These are phyloP conservation scores for Fragilaria crotonensis DNA, from an alignment of 108 stramenopile genomes.

Conservation along the genomic window DNA sequence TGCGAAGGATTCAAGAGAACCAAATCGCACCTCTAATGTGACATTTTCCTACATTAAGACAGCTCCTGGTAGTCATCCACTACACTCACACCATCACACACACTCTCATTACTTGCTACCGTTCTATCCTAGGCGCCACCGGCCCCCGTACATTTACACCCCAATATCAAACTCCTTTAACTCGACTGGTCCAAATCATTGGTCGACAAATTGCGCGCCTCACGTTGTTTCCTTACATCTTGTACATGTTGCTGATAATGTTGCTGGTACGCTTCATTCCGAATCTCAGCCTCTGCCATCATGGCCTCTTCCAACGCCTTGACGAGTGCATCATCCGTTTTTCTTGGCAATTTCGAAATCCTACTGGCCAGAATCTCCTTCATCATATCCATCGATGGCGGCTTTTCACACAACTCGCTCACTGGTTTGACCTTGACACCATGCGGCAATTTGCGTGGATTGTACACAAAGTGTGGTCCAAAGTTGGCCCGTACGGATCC, in stretches of 20 bases:
- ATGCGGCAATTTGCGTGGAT: constrained; percentile 36
- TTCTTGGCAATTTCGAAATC: constrained; percentile 40
- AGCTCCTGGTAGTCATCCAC: too few species aligned
- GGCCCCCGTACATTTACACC: too few species aligned
- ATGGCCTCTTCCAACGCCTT: constrained; percentile 56
- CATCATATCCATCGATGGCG: constrained; percentile 53
- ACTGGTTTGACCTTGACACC: constrained; percentile 39
- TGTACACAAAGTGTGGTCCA: constrained; percentile 79
- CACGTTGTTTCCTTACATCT: constrained; percentile 34
- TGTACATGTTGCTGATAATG: constrained; percentile 41
- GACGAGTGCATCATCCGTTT: constrained; percentile 30
- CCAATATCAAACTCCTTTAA: too few species aligned
- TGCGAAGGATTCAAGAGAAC: too few species aligned
- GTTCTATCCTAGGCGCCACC: too few species aligned
- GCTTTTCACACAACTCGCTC: constrained; percentile 43
- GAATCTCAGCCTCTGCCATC: constrained; percentile 40
- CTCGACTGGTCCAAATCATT: constrained; percentile 53
- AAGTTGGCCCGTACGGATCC: constrained; percentile 61
- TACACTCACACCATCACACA: too few species aligned
- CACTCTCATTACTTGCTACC: too few species aligned
- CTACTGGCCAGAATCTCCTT: constrained; percentile 43
- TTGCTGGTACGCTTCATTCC: constrained; percentile 35
- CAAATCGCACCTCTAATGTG: too few species aligned
- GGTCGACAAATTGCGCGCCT: constrained; percentile 33
- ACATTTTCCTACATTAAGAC: too few species aligned